Base-by-base conservation (phyloP, 352 stramenopile species). In the Globisporangium lucens region DNA sequence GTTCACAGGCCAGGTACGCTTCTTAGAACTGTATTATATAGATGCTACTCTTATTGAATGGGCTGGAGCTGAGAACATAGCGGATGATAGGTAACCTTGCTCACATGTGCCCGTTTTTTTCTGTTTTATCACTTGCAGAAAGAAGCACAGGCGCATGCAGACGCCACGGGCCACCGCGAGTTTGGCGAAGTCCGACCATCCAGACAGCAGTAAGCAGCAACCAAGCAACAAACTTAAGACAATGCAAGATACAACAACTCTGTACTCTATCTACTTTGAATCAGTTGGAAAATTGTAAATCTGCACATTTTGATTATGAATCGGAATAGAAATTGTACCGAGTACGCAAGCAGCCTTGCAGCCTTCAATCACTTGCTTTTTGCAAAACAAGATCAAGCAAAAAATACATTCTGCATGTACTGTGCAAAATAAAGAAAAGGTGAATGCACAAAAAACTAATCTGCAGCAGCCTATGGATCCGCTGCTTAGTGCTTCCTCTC, bases 121-220 rank as follows among this genome's bases (percentile, higher is more conserved):
- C 4, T 36, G 22, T 36, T 20, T 24, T 15, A 4, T n/a, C 7
- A 36, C 4, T 7, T n/a, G 22, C 55, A 85, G 85, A 78, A 71
- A 61, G 82, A 94, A 66, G 87, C 85, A 13, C 71, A 85, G 43
- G 69, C 56, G 30, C 87, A 94, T 71, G 87, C 83, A 0, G 63
- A 91, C 38, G 59, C 72, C 29, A 90, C 82, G 0, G 87, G 83
- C 0, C 87, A 94, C 60, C 84, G 87, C 65, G 74, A 89, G 65
- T 94, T 94, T 75, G 87, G 85, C 22, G 87, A 94, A 74, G 46
- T 91, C 20, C 69, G 70, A 43, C 51, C 58, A 12, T 33, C 59
- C 15, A 12, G 51, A 52, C 52, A 62, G 22, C 63, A 72, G 53
- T 60, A n/a, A 67, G 4, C 27, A 38, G 9, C 2, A 51, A 24